Conservation (phyloP, 2,329 filamentous ascomycete genomes). For the Didymosphaeria variabile region DNA sequence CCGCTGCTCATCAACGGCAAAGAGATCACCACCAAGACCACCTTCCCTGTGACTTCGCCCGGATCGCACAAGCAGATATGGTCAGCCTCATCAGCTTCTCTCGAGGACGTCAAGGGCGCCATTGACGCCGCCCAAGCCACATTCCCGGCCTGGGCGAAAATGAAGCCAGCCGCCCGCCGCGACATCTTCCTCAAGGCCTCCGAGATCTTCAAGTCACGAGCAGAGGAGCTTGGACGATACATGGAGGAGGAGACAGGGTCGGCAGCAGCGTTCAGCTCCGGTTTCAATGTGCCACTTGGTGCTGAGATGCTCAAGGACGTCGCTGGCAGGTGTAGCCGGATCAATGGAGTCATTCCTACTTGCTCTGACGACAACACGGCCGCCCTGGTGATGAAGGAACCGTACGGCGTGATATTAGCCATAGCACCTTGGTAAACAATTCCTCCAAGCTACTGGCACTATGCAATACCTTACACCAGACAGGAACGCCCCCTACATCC, state of each 20-base stretch:
- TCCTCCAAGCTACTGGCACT: background rate
- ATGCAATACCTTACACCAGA: constrained; percentile 1
- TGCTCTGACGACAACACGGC: constrained; percentile 60
- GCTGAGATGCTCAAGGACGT: constrained; percentile 61
- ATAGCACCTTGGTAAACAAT: constrained; percentile 80
- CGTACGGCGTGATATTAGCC: constrained; percentile 79
- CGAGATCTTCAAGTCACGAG: constrained; percentile 67
- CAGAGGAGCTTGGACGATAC: constrained; percentile 68
- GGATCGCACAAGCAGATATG: constrained; percentile 62
- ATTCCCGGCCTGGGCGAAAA: constrained; percentile 73
- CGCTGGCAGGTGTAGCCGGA: constrained; percentile 58
- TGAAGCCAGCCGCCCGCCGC: constrained; percentile 68
- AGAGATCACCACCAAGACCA: constrained; percentile 57
- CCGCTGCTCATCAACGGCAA: constrained; percentile 61
- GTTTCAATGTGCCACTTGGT: constrained; percentile 53
- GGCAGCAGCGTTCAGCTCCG: constrained; percentile 45
- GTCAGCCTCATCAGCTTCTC: constrained; percentile 65
- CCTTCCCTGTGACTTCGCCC: constrained; percentile 68
- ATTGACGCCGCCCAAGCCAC: constrained; percentile 70
- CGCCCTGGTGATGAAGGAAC: constrained; percentile 76
- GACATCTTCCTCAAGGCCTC: constrained; percentile 76
- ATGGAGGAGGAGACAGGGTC: constrained; percentile 68
- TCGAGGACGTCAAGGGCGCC: constrained; percentile 65
- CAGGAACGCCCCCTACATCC: constrained; percentile 63
- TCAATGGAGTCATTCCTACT: constrained; percentile 60